These are phyloP conservation scores for Salix brachista DNA, from an alignment of 345 rosid species.

Conservation along the genomic window DNA sequence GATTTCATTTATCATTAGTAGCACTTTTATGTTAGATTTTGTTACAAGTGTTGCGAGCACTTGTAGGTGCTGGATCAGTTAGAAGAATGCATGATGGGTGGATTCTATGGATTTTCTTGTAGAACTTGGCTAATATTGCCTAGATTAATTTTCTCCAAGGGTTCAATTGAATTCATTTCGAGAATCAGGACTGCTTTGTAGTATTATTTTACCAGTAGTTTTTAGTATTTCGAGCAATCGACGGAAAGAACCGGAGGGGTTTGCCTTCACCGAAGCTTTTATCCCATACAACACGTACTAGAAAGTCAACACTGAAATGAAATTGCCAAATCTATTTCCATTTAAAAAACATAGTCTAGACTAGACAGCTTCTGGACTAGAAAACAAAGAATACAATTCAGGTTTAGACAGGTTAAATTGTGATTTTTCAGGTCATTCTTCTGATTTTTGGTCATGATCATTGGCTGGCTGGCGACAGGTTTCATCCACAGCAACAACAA, in stretches of 20 bases:
- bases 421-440: constrained; percentile 9
- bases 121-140: background rate
- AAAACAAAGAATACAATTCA: constrained; percentile 16
- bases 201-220: background rate
- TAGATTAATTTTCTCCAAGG: background rate
- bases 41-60: too few relatives aligned
- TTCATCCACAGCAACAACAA: background rate
- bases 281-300: background rate
- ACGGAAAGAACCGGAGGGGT: background rate
- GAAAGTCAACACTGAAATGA: background rate
- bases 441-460: constrained; percentile 11
- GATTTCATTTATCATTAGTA: too few relatives aligned
- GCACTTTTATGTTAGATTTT: too few relatives aligned
- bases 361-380: background rate
- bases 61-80: too few relatives aligned
- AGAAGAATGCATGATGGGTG: too few relatives aligned
- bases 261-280: too few relatives aligned
- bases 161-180: background rate
- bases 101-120: too few relatives aligned
- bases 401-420: constrained; percentile 17
- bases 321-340: background rate
- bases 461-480: background rate
- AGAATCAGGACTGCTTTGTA: background rate
- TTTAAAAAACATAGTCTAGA: background rate
- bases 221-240: too few relatives aligned